Conservation (phyloP, 495 filamentous ascomycete genomes). For the Xanthoparmelia taractica region DNA sequence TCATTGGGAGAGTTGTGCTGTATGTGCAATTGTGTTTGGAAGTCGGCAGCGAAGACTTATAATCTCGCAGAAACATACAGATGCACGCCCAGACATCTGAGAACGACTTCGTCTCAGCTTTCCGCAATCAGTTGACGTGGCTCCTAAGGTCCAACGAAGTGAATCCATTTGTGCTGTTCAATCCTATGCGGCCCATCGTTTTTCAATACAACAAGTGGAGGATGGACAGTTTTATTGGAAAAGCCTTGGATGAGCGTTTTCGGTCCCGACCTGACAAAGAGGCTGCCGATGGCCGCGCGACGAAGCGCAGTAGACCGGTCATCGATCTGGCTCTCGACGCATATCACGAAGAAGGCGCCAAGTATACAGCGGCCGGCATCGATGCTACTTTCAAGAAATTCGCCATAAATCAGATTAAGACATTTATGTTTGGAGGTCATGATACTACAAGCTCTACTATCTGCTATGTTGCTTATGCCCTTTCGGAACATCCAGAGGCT, state of each 20-base stretch:
- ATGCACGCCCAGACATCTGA: constrained; percentile 30
- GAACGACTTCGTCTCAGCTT: constrained; percentile 31
- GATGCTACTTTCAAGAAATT: constrained; percentile 13
- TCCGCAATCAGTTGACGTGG: constrained; percentile 30
- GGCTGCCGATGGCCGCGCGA: neutral
- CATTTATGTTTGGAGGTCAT: constrained; percentile 38
- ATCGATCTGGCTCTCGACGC: constrained; percentile 23
- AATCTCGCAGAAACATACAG: constrained; percentile 16
- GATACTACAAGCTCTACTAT: constrained; percentile 31
- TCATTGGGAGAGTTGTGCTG: constrained; percentile 32
- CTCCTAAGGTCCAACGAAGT: constrained; percentile 20
- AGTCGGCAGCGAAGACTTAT: neutral
- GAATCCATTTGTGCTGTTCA: constrained; percentile 23
- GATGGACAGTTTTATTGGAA: constrained; percentile 32
- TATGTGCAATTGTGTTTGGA: constrained; percentile 21
- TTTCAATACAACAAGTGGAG: constrained; percentile 29
- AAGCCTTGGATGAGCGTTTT: constrained; percentile 33
- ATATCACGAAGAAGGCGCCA: constrained; percentile 9
- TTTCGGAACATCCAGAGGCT: constrained; percentile 19
- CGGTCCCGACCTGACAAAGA: constrained; percentile 5
- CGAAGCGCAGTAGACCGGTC: constrained; percentile 18
- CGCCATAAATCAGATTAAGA: constrained; percentile 26
- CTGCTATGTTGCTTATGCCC: constrained; percentile 20
- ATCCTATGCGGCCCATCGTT: constrained; percentile 24
- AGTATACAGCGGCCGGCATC: neutral